Conservation (phyloP, 176 grass and related monocot genomes). For the Thinopyrum elongatum region DNA sequence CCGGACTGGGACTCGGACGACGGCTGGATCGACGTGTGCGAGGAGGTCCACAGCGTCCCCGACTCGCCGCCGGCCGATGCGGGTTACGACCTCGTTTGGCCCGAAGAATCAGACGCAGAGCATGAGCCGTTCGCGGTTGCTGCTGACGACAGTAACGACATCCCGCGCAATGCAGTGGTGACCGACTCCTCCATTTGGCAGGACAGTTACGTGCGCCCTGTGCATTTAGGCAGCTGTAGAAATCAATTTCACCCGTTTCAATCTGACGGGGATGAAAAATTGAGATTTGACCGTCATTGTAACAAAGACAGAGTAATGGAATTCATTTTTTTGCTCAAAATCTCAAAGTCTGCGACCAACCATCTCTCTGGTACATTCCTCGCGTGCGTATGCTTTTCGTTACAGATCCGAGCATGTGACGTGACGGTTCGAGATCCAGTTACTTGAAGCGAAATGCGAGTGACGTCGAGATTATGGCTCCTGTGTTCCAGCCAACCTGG, state of each 20-base stretch:
- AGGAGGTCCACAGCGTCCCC: not conserved
- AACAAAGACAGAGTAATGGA: not conserved
- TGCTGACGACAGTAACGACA: not conserved
- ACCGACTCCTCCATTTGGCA: not conserved
- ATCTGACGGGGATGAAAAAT: not conserved
- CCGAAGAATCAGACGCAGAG: not conserved
- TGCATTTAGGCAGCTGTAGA: not conserved
- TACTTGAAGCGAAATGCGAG: not conserved
- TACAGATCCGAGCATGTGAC: not conserved
- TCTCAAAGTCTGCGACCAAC: not conserved
- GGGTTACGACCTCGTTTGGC: not conserved
- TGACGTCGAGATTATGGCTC: not conserved
- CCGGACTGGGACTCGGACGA: slow-evolving; percentile 54
- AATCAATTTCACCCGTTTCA: not conserved
- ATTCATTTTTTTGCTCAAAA: slow-evolving; percentile 16
- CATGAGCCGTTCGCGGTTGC: not conserved
- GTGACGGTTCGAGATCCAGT: not conserved
- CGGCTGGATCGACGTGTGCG: slow-evolving; percentile 48
- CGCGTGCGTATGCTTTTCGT: not conserved
- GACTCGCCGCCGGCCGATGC: not conserved
- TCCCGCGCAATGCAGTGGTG: not conserved
- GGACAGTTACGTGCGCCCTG: not conserved
- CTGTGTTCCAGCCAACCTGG: not conserved
- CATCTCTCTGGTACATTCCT: not conserved
- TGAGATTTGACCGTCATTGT: not conserved